Evolutionary conservation across 495 filamentous ascomycete genomes (phyloP), one percentile per base, ranked within the genome.

Genomic region (Neurospora sp.): DNA sequence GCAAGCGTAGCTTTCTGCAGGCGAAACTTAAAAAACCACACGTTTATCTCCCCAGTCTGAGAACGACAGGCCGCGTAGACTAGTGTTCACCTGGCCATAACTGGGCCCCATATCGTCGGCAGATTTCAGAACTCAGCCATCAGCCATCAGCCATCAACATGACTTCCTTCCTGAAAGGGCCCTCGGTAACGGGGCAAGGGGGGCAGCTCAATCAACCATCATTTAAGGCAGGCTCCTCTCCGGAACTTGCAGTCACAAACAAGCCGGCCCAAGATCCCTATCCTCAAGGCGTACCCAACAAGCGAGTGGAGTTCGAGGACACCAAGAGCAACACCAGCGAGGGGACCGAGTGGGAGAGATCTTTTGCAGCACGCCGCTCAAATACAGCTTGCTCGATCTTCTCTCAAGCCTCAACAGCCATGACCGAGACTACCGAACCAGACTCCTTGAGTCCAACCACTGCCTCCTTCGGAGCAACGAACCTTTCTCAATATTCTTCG

Each of bases 391-490:
- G 41, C 6, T 79, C 74, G 6, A 54, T 72, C 27, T 73, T 27
- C 23, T 40, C 44, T 48, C 42, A 72, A 2, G 18, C 71, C 2
- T 79, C 79, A 16, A 76, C 72, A 4, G 66, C 14, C 10, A 78
- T n/a, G n/a, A n/a, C 78, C 41, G 46, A 78, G n/a, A 59, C 71
- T 27, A 78, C 78, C 0, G 79, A 79, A 31, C 77, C 73, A 41
- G 70, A 74, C 11, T 75, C 72, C 54, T 18, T 31, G 12, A 66
- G 14, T 2, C 54, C 54, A 37, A 35, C 14, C 14, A 66, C 54
- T 66, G 54, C 54, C 1, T 66, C 27, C 14, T 66, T 18, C 54
- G 31, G 14, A 66, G 27, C 31, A 66, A 18, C 14, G 54, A 66
- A 0, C 27, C 1, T 35, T 4, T 37, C 14, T 35, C 54, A 66